phyloP scores from a whole-genome alignment of 257 asterid species.

The Handroanthus guayacan region DNA sequence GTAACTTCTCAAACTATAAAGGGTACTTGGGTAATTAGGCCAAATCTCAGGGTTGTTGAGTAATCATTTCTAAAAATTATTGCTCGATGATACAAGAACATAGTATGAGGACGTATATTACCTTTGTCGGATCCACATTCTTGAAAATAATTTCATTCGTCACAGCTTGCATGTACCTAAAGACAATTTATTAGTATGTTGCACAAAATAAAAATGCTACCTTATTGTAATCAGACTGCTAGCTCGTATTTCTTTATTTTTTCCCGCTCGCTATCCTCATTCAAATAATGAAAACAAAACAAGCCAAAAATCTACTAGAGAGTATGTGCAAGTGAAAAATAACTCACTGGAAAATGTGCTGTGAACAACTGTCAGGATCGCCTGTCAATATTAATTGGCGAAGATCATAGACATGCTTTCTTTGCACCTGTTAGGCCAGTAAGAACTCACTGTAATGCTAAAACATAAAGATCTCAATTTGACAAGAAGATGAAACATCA shows the following conservation, averaged over 20 bases:
- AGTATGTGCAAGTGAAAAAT: slow-evolving; percentile 30
- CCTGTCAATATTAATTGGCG: slow-evolving; percentile 89
- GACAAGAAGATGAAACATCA: background rate
- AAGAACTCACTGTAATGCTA: slow-evolving; percentile 31
- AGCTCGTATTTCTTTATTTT: background rate
- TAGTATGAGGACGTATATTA: slow-evolving; percentile 38
- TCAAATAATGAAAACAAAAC: background rate
- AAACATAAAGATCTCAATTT: background rate
- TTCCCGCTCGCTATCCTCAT: background rate
- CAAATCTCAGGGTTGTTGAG: too few relatives aligned
- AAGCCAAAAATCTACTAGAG: background rate
- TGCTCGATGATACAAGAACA: slow-evolving; percentile 24
- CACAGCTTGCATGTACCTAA: slow-evolving; percentile 98
- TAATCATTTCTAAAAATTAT: background rate
- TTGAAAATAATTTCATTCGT: slow-evolving; percentile 79
- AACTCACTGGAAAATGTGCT: slow-evolving; percentile 85
- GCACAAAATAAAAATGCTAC: slow-evolving; percentile 5
- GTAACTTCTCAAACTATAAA: too few relatives aligned
- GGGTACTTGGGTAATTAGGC: too few relatives aligned
- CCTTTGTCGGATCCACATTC: slow-evolving; percentile 81
- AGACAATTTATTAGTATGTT: slow-evolving; percentile 31
- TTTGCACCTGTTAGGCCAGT: slow-evolving; percentile 76
- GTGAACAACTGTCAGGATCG: slow-evolving; percentile 83
- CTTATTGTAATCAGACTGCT: background rate
- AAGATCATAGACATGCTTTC: slow-evolving; percentile 95